These are phyloP conservation scores for Citeromyces hawaiiensis DNA, from an alignment of 1,139 yeast genomes.

Conservation along the genomic window DNA sequence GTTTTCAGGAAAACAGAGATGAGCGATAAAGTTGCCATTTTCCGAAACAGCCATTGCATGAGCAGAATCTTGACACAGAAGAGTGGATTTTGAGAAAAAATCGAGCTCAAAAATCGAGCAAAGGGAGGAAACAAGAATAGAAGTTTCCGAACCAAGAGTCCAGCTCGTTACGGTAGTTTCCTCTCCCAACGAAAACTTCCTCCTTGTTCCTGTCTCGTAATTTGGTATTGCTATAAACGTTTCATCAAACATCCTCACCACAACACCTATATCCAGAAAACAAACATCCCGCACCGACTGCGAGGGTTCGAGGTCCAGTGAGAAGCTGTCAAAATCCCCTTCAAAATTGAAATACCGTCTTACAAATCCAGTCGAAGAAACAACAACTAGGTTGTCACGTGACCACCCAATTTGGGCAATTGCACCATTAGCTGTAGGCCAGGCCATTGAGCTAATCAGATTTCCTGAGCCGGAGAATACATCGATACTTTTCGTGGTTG, in stretches of 20 bases:
- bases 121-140: not conserved
- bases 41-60: constrained; percentile 19
- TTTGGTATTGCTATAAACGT: constrained; percentile 20
- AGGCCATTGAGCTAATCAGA: constrained; percentile 31
- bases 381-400: constrained; percentile 41
- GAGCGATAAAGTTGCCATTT: constrained; percentile 48
- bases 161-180: not conserved
- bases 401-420: constrained; percentile 48
- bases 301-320: constrained; percentile 22
- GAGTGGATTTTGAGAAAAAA: not conserved
- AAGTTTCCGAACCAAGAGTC: not conserved
- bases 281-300: constrained; percentile 21
- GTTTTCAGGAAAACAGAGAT: constrained; percentile 21
- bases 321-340: constrained; percentile 47
- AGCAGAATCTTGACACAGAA: constrained; percentile 5
- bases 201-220: constrained; percentile 12
- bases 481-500: constrained; percentile 22
- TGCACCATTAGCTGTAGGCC: constrained; percentile 36
- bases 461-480: constrained; percentile 42
- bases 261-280: constrained; percentile 23
- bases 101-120: not conserved
- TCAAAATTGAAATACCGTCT: constrained; percentile 59
- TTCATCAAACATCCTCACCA: constrained; percentile 18
- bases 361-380: constrained; percentile 40
- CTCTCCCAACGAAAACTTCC: not conserved